Evolutionary conservation across 2,329 filamentous ascomycete genomes (phyloP).

Genomic region (Cladosporium oxysporum): DNA sequence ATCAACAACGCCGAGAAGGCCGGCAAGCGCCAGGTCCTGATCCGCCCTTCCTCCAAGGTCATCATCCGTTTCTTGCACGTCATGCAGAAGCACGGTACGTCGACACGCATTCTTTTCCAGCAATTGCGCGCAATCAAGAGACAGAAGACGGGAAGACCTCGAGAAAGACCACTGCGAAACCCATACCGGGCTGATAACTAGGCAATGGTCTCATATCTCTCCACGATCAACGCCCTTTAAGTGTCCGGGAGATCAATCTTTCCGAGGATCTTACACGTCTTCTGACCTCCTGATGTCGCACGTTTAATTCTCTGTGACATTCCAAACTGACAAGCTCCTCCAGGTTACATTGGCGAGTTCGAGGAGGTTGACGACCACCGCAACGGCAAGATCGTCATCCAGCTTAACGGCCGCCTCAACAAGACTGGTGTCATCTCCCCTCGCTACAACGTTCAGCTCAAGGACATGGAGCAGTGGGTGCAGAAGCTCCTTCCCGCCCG

Average conservation of each 20-base stretch:
- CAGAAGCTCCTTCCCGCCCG: slow-evolving; percentile 97
- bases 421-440: slow-evolving; percentile 99
- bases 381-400: slow-evolving; percentile 99
- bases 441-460: slow-evolving; percentile 98
- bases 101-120: not conserved
- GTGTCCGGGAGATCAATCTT: slow-evolving; percentile 89
- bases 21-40: slow-evolving; percentile 98
- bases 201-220: slow-evolving; percentile 78
- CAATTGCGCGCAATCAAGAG: slow-evolving; percentile 5
- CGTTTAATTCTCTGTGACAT: slow-evolving; percentile 97
- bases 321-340: slow-evolving; percentile 52
- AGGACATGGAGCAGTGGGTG: slow-evolving; percentile 99
- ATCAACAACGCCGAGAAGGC: slow-evolving; percentile 99
- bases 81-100: slow-evolving; percentile 99
- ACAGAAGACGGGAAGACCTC: slow-evolving; percentile 15
- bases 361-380: slow-evolving; percentile 99
- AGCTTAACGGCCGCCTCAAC: slow-evolving; percentile 98
- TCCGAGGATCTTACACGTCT: slow-evolving; percentile 96
- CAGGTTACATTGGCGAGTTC: slow-evolving; percentile 99
- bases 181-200: slow-evolving; percentile 98
- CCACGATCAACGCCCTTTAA: slow-evolving; percentile 99
- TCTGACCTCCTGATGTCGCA: slow-evolving; percentile 77
- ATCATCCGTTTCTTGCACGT: slow-evolving; percentile 99
- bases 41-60: slow-evolving; percentile 98
- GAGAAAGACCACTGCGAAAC: slow-evolving; percentile 13